phyloP scores from a whole-genome alignment of 371 early-diverging fungal species.

The Mortierella sp. region DNA sequence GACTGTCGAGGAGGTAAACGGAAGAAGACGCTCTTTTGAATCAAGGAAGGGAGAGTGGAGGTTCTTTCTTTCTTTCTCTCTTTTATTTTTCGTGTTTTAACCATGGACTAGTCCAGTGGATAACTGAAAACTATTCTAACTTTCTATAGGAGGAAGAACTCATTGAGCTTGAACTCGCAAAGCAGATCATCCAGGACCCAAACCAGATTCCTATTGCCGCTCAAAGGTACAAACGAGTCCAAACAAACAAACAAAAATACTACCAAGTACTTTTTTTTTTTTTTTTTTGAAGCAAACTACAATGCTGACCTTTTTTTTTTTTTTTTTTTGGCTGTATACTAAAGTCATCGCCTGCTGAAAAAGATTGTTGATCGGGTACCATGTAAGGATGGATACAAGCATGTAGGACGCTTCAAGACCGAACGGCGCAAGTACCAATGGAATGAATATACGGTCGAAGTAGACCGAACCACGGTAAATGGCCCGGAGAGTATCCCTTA shows the following conservation, averaged over 20 bases:
- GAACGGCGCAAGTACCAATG: conserved; percentile 42
- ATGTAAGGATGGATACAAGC: conserved; percentile 35
- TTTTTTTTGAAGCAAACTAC: background rate
- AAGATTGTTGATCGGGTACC: conserved; percentile 45
- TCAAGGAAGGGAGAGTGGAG: no score
- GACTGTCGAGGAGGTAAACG: conserved; percentile 31
- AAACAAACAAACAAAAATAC: background rate
- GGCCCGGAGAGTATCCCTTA: background rate
- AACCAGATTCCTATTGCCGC: conserved; percentile 30
- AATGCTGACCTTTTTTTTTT: background rate
- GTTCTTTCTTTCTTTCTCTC: background rate
- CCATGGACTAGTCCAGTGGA: background rate
- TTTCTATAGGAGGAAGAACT: conserved; percentile 31
- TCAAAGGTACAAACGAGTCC: conserved; percentile 11
- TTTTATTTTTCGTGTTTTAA: no score
- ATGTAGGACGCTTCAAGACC: conserved; percentile 49
- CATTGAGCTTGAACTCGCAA: conserved; percentile 25
- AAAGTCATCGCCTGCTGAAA: conserved; percentile 35
- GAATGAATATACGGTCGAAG: conserved; percentile 37
- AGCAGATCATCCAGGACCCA: conserved; percentile 32
- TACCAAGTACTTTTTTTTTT: background rate
- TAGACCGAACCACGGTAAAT: conserved; percentile 46
- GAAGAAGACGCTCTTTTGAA: background rate
- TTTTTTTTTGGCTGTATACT: background rate
- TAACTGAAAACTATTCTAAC: background rate